Percentiles rank a stretch among this genome's conserved stretches.
phyloP scores from a whole-genome alignment of 495 filamentous ascomycete species.

The Venustampulla echinocandica region DNA sequence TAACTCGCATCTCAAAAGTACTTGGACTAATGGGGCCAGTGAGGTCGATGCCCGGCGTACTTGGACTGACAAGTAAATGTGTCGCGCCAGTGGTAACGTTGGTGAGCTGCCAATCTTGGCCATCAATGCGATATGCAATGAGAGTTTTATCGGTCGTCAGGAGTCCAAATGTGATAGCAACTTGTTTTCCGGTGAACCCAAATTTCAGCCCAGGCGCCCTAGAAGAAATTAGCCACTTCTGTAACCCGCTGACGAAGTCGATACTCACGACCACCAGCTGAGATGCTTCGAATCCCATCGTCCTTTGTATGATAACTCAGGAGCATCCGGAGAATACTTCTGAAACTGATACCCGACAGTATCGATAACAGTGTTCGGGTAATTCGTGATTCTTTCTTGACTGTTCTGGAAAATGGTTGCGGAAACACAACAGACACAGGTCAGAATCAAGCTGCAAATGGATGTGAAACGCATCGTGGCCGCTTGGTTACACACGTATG shows the following conservation, averaged over 20 bases:
- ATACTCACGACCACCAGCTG: slow-evolving; percentile 54
- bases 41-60: slow-evolving; percentile 32
- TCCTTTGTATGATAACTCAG: slow-evolving; percentile 60
- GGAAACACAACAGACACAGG: slow-evolving; percentile 11
- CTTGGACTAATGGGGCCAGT: slow-evolving; percentile 33
- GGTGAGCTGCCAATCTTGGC: slow-evolving; percentile 58
- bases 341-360: slow-evolving; percentile 28
- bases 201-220: slow-evolving; percentile 56
- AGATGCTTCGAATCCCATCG: slow-evolving; percentile 59
- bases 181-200: slow-evolving; percentile 53
- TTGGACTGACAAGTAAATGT: slow-evolving; percentile 47
- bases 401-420: slow-evolving; percentile 57
- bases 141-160: slow-evolving; percentile 47
- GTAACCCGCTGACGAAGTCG: background rate
- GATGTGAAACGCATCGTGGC: slow-evolving; percentile 16
- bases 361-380: slow-evolving; percentile 40
- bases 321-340: slow-evolving; percentile 45
- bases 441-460: background rate
- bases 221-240: background rate
- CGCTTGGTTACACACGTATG: background rate
- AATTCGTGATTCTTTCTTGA: slow-evolving; percentile 40
- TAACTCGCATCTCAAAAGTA: slow-evolving; percentile 46
- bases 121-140: slow-evolving; percentile 53
- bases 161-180: slow-evolving; percentile 55
- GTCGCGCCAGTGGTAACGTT: slow-evolving; percentile 55